Conservation (phyloP, 2,329 filamentous ascomycete species). For the Zymoseptoria ardabiliae region DNA sequence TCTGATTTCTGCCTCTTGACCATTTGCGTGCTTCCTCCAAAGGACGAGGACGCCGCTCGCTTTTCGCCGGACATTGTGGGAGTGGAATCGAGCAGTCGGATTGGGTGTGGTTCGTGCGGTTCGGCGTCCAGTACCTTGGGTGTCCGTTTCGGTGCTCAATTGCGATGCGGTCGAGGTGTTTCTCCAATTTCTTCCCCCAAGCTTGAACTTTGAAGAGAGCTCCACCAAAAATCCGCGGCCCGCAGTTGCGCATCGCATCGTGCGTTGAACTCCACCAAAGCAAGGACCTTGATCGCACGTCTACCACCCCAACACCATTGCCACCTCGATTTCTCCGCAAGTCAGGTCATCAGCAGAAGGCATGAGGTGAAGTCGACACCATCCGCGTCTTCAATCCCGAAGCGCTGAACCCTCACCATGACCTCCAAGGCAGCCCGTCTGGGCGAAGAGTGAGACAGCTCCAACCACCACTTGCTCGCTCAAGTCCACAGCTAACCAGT, state of each 20-base stretch:
- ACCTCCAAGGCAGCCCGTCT: constrained; percentile 61
- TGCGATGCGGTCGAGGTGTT: not conserved
- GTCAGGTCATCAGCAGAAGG: constrained; percentile 1
- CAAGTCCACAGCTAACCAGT: constrained; percentile 22
- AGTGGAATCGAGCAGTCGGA: not conserved
- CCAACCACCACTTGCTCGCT: not conserved
- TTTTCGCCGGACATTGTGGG: constrained; percentile 78
- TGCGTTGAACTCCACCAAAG: not conserved
- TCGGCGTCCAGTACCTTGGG: not conserved
- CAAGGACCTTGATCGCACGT: not conserved
- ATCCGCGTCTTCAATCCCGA: constrained; percentile 13
- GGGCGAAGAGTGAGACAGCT: constrained; percentile 66
- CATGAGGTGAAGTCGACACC: constrained; percentile 21
- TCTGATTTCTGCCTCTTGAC: constrained; percentile 83
- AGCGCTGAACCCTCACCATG: constrained; percentile 28
- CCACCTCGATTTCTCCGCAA: not conserved
- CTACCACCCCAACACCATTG: not conserved
- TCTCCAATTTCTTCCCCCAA: not conserved
- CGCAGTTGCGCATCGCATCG: not conserved
- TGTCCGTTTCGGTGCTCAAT: not conserved
- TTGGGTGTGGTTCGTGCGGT: not conserved
- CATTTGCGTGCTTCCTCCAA: constrained; percentile 63
- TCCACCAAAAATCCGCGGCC: not conserved
- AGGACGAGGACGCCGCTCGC: constrained; percentile 78
- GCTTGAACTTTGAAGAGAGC: not conserved